Evolutionary conservation across 345 rosid species (phyloP).

Genomic region (Orychophragmus violaceus): DNA sequence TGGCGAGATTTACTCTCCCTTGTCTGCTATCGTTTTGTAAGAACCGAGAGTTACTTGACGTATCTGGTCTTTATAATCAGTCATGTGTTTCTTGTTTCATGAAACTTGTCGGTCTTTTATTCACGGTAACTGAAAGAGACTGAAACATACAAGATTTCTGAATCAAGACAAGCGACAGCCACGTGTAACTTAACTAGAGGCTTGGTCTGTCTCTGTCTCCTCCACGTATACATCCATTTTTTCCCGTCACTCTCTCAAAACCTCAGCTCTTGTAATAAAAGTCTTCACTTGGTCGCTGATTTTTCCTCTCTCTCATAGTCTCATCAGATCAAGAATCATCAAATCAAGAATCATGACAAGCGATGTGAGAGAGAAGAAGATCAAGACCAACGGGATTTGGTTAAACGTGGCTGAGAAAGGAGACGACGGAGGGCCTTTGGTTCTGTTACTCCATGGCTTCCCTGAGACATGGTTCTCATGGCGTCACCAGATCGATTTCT

Average conservation of each 20-base stretch:
- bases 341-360: conserved; percentile 15
- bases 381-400: conserved; percentile 48
- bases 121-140: neutral
- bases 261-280: neutral
- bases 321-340: neutral
- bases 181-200: neutral
- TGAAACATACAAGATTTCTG: too few species aligned
- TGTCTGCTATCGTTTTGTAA: neutral
- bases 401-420: conserved; percentile 55
- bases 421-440: conserved; percentile 40
- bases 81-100: conserved; percentile 9
- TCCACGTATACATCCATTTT: too few species aligned
- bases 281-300: neutral
- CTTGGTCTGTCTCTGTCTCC: too few species aligned
- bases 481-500: conserved; percentile 59
- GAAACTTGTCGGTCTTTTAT: neutral
- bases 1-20: neutral
- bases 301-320: neutral
- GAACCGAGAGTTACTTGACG: conserved; percentile 6
- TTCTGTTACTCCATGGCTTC: conserved; percentile 63
- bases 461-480: conserved; percentile 74
- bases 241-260: too few species aligned
- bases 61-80: neutral
- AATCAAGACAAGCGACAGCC: neutral
- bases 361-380: conserved; percentile 35